Base-by-base conservation (phyloP, 768 basidiomycete genomes). In the Favolaschia claudopus region DNA sequence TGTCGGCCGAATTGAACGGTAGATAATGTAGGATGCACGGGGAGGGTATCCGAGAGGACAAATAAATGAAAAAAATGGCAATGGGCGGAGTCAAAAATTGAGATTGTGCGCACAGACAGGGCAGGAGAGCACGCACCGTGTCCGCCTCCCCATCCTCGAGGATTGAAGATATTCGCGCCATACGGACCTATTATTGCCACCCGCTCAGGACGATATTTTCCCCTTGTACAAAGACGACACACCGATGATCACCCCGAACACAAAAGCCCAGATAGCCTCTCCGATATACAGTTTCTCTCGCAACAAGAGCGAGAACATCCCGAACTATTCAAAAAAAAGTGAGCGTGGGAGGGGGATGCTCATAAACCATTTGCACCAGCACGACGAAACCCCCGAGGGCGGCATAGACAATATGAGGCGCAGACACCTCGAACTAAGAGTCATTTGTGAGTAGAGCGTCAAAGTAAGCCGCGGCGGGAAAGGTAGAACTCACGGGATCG, bases 261-360 rank as follows among this genome's bases (percentile, higher is more conserved):
- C 71, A 67, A 97, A 97, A 1, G 96, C 95, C 86, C 93, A 93
- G 64, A 92, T 92, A 14, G 97, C 95, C 82, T 99, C 97, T 60
- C 97, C 97, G 56, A 98, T 88, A 72, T 97, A 64, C 13, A 64
- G 55, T 78, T 84, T 87, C 78, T 96, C 94, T 69, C 95, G 89
- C 67, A 98, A 83, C 65, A 98, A 86, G 7, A 96, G 82, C 3
- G 93, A 95, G 77, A 96, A 93, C 93, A 96, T 95, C 73, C 93
- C 93, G 74, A 96, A 97, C 92, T 95, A 7, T 46, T 34, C 56
- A 37, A 19, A 46, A 28, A 25, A 32, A 19, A 24, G 22, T 20
- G 22, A 22, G 24, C 24, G 28, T 20, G 38, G 42, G 36, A 36
- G 38, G 7, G 14, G 88, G 70, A 61, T 85, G 83, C 63, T 87